Base-by-base conservation (phyloP, 139 green algal species). In the Chlorella vulgaris region DNA sequence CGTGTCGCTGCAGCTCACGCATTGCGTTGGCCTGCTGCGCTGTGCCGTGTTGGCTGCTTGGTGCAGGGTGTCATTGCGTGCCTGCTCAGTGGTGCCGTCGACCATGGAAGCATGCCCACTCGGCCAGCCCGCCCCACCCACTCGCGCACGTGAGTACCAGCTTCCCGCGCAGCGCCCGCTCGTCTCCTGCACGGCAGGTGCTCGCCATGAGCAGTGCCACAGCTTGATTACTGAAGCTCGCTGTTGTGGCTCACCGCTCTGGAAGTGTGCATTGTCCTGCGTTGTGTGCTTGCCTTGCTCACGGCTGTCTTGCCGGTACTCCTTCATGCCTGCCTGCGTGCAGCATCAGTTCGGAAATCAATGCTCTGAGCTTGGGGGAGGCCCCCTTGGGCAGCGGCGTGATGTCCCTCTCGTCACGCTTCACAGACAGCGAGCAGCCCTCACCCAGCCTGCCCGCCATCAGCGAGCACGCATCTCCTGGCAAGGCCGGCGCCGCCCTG, bases 1-100 rank as follows among this genome's bases (percentile, higher is more conserved):
- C n/a, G n/a, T n/a, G n/a, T n/a, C n/a, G n/a, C n/a, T n/a, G n/a
- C n/a, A 33, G 7, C 31, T 70, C n/a, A 33, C 13, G 63, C 28
- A 47, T 70, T 19, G 63, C 63, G 7, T 70, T 15, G 47, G 47
- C 47, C 15, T 10, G 15, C 15, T 15, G 47, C 47, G 47, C 47
- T 58, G n/a, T n/a, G n/a, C n/a, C n/a, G n/a, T n/a, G n/a, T n/a
- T n/a, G n/a, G n/a, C n/a, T n/a, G n/a, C n/a, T n/a, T n/a, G n/a
- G n/a, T n/a, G 74, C 74, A 80, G 74, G 83, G 71, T 15, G 88
- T 90, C 26, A 93, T 91, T 47, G 82, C 84, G 31, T 87, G 78
- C 63, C 68, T 93, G 74, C 83, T 93, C 40, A 89, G 86, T n/a
- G 75, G 85, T 33, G 73, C 63, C 1, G 35, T 88, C 22, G 78